phyloP scores from a whole-genome alignment of 331 rosid genomes.

The Prunus yedoensis region DNA sequence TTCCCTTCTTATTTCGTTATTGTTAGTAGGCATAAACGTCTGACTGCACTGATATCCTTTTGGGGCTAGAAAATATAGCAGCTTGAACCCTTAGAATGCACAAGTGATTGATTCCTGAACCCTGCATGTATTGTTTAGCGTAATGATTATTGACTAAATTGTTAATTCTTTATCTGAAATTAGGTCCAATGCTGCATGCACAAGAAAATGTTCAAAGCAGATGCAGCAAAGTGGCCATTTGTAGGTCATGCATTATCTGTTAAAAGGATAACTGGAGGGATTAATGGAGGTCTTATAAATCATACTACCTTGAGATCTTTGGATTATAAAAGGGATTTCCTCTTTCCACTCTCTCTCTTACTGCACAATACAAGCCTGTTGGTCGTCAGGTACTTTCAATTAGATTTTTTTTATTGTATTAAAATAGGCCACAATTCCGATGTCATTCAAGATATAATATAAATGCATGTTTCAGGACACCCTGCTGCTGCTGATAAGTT shows the following conservation, averaged over 20 bases:
- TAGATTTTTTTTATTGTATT: constrained; percentile 19
- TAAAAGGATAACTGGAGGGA: constrained; percentile 86
- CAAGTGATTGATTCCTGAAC: neutral
- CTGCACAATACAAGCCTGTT: constrained; percentile 91
- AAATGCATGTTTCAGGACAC: constrained; percentile 68
- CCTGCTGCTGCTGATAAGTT: constrained; percentile 73
- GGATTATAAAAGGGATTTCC: constrained; percentile 75
- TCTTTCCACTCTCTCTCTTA: constrained; percentile 76
- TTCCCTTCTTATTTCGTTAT: neutral
- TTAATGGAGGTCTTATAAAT: constrained; percentile 88
- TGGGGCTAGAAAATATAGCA: neutral
- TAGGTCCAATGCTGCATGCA: constrained; percentile 53
- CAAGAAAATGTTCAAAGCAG: constrained; percentile 55
- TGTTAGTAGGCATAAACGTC: constrained; percentile 4
- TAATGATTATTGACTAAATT: constrained; percentile 9
- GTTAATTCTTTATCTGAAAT: constrained; percentile 22
- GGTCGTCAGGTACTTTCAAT: constrained; percentile 77
- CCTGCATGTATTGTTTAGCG: neutral
- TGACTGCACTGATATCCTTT: neutral
- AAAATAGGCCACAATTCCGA: constrained; percentile 17
- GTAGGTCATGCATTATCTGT: constrained; percentile 72
- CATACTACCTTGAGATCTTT: constrained; percentile 68
- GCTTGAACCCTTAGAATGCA: constrained; percentile 1
- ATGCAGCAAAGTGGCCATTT: constrained; percentile 65
- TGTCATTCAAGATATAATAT: constrained; percentile 32